Percentiles rank a stretch among this genome's conserved stretches.
These are phyloP conservation scores for Zopfia rhizophila DNA, from an alignment of 2,329 filamentous ascomycete genomes.

Conservation along the genomic window DNA sequence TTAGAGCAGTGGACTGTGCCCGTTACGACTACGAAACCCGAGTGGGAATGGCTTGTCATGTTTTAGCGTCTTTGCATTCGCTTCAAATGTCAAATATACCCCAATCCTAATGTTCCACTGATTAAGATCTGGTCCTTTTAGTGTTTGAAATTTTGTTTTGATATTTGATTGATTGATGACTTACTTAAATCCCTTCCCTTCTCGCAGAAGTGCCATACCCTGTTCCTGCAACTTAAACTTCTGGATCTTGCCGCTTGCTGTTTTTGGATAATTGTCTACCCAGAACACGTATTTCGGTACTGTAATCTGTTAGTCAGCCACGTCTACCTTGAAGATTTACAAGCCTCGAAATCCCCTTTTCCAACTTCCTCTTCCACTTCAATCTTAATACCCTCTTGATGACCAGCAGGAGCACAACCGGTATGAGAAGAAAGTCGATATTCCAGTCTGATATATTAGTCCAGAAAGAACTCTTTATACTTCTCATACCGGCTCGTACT, in stretches of 20 bases:
- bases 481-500: no score
- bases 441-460: no score
- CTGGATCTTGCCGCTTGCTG: constrained; percentile 95
- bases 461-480: no score
- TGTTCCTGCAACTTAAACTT: constrained; percentile 85
- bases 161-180: no score
- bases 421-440: constrained; percentile 1
- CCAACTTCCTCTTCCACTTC: no score
- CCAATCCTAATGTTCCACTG: no score
- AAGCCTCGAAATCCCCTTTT: not conserved
- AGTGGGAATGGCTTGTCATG: no score
- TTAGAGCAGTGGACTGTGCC: constrained; percentile 29
- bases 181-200: constrained; percentile 41
- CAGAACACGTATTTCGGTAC: constrained; percentile 93
- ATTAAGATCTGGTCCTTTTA: no score
- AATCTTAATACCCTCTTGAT: not conserved
- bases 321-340: not conserved
- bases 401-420: constrained; percentile 2
- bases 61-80: no score
- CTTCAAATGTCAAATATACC: no score
- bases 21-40: no score
- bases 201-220: constrained; percentile 63
- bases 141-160: no score
- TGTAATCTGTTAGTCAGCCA: constrained; percentile 34
- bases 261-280: constrained; percentile 87